Conservation (phyloP, 148 eudicot genomes). For the Nepenthes mirabilis region DNA sequence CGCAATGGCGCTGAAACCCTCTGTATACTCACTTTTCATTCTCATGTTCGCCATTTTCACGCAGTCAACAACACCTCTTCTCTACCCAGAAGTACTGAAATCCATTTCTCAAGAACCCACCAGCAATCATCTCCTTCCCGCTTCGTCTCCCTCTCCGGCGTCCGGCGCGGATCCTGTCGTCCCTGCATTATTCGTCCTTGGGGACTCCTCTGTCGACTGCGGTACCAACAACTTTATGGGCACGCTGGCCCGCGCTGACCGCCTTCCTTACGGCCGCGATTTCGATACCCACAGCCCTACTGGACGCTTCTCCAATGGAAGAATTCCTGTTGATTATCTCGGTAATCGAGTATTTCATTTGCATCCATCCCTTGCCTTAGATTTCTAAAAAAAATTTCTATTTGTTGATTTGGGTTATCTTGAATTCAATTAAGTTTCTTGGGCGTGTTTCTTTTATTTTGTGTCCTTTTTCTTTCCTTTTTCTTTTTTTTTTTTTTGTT, state of each 20-base stretch:
- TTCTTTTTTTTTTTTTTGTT: background rate
- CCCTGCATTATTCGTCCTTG: constrained; percentile 71
- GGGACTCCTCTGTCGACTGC: constrained; percentile 82
- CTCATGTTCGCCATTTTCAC: constrained; percentile 10
- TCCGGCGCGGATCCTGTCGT: constrained; percentile 12
- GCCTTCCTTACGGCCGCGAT: constrained; percentile 76
- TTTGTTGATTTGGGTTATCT: background rate
- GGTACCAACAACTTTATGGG: constrained; percentile 88
- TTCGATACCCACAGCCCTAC: constrained; percentile 78
- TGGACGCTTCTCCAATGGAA: constrained; percentile 83
- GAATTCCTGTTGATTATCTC: constrained; percentile 84
- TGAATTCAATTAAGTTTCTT: background rate
- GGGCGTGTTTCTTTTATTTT: background rate
- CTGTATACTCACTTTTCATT: constrained; percentile 16
- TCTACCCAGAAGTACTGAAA: constrained; percentile 22
- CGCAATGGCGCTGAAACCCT: constrained; percentile 24
- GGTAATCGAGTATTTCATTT: constrained; percentile 20
- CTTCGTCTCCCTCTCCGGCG: background rate
- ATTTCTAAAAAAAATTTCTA: background rate
- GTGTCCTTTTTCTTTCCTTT: background rate
- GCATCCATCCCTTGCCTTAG: background rate
- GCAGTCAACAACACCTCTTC: constrained; percentile 10
- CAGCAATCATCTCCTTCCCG: constrained; percentile 5
- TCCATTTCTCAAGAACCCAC: constrained; percentile 12
- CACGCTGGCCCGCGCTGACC: constrained; percentile 86